Evolutionary conservation across 2,329 filamentous ascomycete genomes (phyloP).

Genomic region (Lomentospora prolificans): DNA sequence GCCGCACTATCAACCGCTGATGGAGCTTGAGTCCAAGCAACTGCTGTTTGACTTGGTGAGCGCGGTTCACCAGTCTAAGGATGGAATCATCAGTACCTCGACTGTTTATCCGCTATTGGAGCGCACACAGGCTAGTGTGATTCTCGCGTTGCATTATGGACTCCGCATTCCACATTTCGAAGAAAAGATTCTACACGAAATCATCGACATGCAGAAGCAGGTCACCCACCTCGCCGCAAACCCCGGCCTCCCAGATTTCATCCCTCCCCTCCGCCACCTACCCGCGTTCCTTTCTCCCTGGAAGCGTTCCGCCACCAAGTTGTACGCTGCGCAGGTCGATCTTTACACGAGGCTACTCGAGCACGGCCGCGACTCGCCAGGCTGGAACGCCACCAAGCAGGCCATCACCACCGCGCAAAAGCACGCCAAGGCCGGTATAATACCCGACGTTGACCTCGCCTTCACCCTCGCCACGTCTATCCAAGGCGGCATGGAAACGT

Average conservation of each 20-base stretch:
- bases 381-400: slow-evolving; percentile 24
- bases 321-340: slow-evolving; percentile 15
- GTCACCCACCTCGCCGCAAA: too few species aligned
- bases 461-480: slow-evolving; percentile 22
- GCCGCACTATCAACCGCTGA: slow-evolving; percentile 22
- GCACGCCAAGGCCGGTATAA: slow-evolving; percentile 13
- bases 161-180: background rate
- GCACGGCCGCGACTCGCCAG: slow-evolving; percentile 12
- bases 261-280: slow-evolving; percentile 30
- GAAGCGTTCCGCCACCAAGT: slow-evolving; percentile 21
- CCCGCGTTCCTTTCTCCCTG: slow-evolving; percentile 25
- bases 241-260: too few species aligned
- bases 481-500: slow-evolving; percentile 23
- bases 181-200: background rate
- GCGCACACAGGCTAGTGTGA: background rate
- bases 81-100: background rate
- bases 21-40: background rate
- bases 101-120: background rate
- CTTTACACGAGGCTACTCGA: slow-evolving; percentile 19
- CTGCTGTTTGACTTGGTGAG: too few species aligned
- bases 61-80: too few species aligned
- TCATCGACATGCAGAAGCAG: slow-evolving; percentile 13
- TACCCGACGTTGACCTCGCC: slow-evolving; percentile 20
- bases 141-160: background rate
- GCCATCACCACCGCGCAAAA: too few species aligned